Percentiles rank a stretch among this genome's conserved stretches.
Conservation (phyloP, 805 yeast species). For the Teunomyces gatunensis region DNA sequence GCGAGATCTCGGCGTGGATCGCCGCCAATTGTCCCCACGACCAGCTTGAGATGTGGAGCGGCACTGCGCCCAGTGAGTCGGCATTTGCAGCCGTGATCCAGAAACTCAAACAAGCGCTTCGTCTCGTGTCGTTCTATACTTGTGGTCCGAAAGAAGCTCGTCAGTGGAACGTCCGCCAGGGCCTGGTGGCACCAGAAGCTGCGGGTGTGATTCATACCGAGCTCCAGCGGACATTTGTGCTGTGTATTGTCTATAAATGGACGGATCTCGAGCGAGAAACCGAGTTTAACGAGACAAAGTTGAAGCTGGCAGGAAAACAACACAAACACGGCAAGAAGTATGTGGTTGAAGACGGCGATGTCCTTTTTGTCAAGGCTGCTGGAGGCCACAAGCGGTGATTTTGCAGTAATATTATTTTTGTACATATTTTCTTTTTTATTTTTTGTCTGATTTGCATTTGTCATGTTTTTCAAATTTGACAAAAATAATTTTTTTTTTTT, state of each 20-base stretch:
- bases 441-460: too few species aligned
- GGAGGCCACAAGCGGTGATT: slow-evolving; percentile 48
- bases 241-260: slow-evolving; percentile 71
- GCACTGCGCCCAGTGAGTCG: slow-evolving; percentile 39
- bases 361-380: slow-evolving; percentile 68
- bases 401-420: background rate
- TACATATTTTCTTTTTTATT: too few species aligned
- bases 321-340: slow-evolving; percentile 74
- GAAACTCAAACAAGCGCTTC: slow-evolving; percentile 64
- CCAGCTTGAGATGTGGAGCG: slow-evolving; percentile 39
- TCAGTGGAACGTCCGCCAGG: slow-evolving; percentile 83
- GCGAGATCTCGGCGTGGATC: slow-evolving; percentile 63
- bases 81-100: slow-evolving; percentile 63
- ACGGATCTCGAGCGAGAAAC: slow-evolving; percentile 49
- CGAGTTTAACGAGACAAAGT: slow-evolving; percentile 48
- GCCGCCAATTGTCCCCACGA: slow-evolving; percentile 60
- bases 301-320: slow-evolving; percentile 59
- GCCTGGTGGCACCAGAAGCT: slow-evolving; percentile 80
- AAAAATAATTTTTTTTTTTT: background rate
- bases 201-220: slow-evolving; percentile 91
- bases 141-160: slow-evolving; percentile 83
- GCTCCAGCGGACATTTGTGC: slow-evolving; percentile 73
- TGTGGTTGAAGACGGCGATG: slow-evolving; percentile 80
- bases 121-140: slow-evolving; percentile 80
- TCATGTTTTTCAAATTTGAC: too few species aligned